A percentile compares a stretch with the other conserved stretches of the same genome.
Evolutionary conservation across 1,139 yeast genomes (phyloP).

Genomic region (Geotrichum bryndzae): DNA sequence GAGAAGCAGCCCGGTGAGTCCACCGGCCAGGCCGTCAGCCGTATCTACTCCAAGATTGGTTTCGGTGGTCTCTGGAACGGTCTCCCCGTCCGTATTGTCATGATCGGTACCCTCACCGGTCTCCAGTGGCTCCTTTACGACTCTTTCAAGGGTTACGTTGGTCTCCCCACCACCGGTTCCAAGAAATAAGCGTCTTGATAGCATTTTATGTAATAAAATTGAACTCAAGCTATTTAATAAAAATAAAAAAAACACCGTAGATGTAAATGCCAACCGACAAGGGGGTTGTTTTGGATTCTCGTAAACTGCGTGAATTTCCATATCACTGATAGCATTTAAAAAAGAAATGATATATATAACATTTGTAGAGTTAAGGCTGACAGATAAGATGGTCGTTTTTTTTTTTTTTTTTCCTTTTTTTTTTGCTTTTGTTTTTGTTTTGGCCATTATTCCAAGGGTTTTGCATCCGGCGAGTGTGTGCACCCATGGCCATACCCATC

Average conservation of each 20-base stretch:
- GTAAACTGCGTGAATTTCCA: neutral
- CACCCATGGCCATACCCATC: no score
- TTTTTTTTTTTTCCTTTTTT: neutral
- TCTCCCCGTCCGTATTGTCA: constrained; percentile 83
- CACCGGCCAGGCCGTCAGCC: constrained; percentile 56
- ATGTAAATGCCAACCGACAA: neutral
- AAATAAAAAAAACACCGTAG: neutral
- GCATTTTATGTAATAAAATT: constrained; percentile 7
- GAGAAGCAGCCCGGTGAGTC: constrained; percentile 65
- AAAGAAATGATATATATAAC: no score
- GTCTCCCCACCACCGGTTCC: constrained; percentile 81
- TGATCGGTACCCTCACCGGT: constrained; percentile 96
- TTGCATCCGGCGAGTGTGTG: neutral
- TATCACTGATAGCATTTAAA: neutral
- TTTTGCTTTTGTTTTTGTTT: neutral
- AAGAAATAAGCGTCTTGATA: constrained; percentile 19
- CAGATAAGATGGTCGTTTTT: neutral
- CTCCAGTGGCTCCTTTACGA: constrained; percentile 95
- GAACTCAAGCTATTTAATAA: constrained; percentile 13
- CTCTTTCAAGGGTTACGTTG: constrained; percentile 83
- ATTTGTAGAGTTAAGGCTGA: no score
- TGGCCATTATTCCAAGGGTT: neutral
- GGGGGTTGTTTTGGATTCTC: neutral
- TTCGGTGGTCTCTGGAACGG: constrained; percentile 93
- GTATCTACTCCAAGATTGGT: constrained; percentile 78